Evolutionary conservation across 164 flowering plant species (phyloP).

Genomic region (Aristolochia contorta): DNA sequence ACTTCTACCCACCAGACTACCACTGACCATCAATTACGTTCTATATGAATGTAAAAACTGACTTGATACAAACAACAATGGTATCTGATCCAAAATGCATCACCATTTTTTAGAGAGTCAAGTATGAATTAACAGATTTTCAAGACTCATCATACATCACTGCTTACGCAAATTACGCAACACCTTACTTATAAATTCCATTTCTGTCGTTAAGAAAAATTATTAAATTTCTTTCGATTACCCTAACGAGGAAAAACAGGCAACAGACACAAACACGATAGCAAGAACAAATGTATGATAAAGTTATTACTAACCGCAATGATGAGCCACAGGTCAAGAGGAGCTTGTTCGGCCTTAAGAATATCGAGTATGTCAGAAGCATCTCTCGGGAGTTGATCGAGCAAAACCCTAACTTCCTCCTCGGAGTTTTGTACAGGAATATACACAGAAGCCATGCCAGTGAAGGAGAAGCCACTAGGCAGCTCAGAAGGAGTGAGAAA

Average conservation of each 20-base stretch:
- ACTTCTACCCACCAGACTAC: too few species aligned
- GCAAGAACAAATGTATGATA: not conserved
- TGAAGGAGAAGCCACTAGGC: too few species aligned
- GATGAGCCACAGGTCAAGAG: conserved; percentile 96
- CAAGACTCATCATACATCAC: not conserved
- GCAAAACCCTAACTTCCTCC: conserved; percentile 85
- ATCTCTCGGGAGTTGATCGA: conserved; percentile 88
- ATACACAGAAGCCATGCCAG: conserved; percentile 67
- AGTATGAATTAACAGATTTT: too few species aligned
- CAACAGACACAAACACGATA: not conserved
- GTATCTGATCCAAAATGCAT: too few species aligned
- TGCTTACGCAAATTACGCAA: not conserved
- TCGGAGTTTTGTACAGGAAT: conserved; percentile 93
- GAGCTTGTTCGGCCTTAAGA: conserved; percentile 97
- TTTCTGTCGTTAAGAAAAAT: not conserved
- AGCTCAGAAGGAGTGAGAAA: too few species aligned
- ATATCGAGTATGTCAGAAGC: conserved; percentile 95
- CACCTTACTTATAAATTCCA: not conserved
- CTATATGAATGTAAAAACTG: not conserved
- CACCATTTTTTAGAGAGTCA: too few species aligned
- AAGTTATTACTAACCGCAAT: conserved; percentile 51
- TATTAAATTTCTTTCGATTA: not conserved
- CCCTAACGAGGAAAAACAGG: not conserved
- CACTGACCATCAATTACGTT: not conserved
- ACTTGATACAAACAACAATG: not conserved